A percentile compares a stretch with the other conserved stretches of the same genome.
These are phyloP conservation scores for Medicago ruthenica DNA, from an alignment of 306 rosid species.

Conservation along the genomic window DNA sequence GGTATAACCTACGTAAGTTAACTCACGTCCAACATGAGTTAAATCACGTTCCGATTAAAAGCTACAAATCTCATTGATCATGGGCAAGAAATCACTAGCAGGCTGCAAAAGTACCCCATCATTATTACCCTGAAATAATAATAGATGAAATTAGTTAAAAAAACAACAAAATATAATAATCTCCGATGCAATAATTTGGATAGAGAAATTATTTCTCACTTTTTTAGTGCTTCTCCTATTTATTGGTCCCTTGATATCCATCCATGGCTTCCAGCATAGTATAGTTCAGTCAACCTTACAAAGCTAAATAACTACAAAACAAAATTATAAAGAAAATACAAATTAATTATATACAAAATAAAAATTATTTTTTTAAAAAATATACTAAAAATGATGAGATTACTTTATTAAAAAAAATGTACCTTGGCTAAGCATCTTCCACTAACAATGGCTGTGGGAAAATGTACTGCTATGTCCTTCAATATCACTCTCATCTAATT, in stretches of 20 bases:
- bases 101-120: conserved; percentile 70
- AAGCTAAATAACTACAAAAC: conserved; percentile 70
- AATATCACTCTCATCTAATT: conserved; percentile 84
- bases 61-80: conserved; percentile 82
- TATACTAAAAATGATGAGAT: not conserved
- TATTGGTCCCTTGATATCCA: conserved; percentile 96
- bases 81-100: conserved; percentile 77
- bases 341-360: no score
- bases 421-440: conserved; percentile 91
- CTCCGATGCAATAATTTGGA: conserved; percentile 23
- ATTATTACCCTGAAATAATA: conserved; percentile 59
- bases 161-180: not conserved
- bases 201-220: conserved; percentile 49
- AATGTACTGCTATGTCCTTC: conserved; percentile 64
- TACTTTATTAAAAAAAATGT: conserved; percentile 37
- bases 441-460: conserved; percentile 94
- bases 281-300: conserved; percentile 76
- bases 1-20: no score
- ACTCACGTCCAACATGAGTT: no score
- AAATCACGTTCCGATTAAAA: no score
- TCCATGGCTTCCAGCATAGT: conserved; percentile 96
- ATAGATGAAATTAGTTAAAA: not conserved
- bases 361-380: no score
- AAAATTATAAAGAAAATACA: not conserved
- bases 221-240: conserved; percentile 53